A percentile compares a stretch with the other conserved stretches of the same genome.
Evolutionary conservation across 2,329 filamentous ascomycete genomes (phyloP).

Genomic region (Knufia petricola): DNA sequence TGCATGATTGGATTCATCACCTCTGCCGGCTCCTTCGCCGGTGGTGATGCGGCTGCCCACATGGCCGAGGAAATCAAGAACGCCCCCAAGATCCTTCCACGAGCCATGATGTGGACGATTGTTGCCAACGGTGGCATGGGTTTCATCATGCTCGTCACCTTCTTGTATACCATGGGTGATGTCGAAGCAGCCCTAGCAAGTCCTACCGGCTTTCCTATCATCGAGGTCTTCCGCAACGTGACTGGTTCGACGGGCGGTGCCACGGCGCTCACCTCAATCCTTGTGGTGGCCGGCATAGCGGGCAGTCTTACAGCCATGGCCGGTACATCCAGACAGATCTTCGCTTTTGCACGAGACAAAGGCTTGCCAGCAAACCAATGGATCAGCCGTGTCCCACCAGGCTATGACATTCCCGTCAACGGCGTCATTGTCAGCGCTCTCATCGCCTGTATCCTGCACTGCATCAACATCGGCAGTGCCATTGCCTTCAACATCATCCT

Average conservation of each 20-base stretch:
- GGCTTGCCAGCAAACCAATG: slow-evolving; percentile 26
- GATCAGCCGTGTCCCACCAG: slow-evolving; percentile 14
- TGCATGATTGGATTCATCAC: slow-evolving; percentile 23
- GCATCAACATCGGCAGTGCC: slow-evolving; percentile 26
- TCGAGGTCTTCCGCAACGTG: slow-evolving; percentile 26
- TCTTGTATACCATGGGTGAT: slow-evolving; percentile 31
- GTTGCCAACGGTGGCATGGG: slow-evolving; percentile 30
- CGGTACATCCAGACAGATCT: slow-evolving; percentile 28
- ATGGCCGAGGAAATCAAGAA: slow-evolving; percentile 36
- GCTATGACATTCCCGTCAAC: slow-evolving; percentile 21
- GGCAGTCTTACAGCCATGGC: slow-evolving; percentile 27
- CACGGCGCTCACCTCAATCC: slow-evolving; percentile 25
- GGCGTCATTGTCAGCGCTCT: slow-evolving; percentile 35
- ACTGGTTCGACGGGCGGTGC: slow-evolving; percentile 24
- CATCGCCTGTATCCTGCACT: slow-evolving; percentile 35
- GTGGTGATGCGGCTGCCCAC: slow-evolving; percentile 27
- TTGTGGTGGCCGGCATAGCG: slow-evolving; percentile 27
- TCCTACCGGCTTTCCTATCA: slow-evolving; percentile 28
- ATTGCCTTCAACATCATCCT: slow-evolving; percentile 36
- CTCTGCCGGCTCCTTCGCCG: slow-evolving; percentile 17
- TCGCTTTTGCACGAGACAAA: slow-evolving; percentile 31
- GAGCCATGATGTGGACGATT: slow-evolving; percentile 30
- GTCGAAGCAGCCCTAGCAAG: slow-evolving; percentile 24
- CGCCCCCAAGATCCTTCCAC: slow-evolving; percentile 29
- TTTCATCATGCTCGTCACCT: slow-evolving; percentile 32